phyloP scores from a whole-genome alignment of 78 protist genomes.

The Anaeramoeba flamelloides region DNA sequence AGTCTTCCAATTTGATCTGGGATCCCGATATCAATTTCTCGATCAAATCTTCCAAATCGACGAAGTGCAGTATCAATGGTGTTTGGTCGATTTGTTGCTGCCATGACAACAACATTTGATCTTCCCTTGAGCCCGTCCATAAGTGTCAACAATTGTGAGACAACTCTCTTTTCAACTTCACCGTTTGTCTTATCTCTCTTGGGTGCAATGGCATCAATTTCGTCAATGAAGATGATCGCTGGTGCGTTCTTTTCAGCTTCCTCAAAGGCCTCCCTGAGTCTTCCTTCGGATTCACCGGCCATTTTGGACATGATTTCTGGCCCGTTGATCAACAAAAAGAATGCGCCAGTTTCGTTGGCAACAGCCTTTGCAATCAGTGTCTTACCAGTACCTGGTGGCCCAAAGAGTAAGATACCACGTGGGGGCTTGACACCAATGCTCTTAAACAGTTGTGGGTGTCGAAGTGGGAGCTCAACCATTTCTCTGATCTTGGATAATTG shows the following conservation, averaged over 20 bases:
- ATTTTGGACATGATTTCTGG: conserved; percentile 97
- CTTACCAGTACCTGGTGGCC: background rate
- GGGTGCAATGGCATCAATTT: conserved; percentile 19
- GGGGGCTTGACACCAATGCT: background rate
- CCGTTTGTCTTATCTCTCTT: background rate
- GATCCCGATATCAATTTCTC: background rate
- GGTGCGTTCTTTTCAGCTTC: conserved; percentile 20
- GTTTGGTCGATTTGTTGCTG: conserved; percentile 8
- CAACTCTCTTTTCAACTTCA: conserved; percentile 13
- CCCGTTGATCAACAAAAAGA: conserved; percentile 98
- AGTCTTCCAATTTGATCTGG: conserved; percentile 13
- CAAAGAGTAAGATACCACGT: background rate
- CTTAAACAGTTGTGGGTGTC: background rate
- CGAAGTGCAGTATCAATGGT: conserved; percentile 10
- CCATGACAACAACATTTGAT: conserved; percentile 13
- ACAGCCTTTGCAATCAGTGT: background rate
- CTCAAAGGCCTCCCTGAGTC: conserved; percentile 15
- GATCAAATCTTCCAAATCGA: conserved; percentile 6
- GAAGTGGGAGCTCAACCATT: background rate
- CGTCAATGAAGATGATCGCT: conserved; percentile 27
- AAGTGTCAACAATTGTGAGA: conserved; percentile 6
- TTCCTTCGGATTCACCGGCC: conserved; percentile 42
- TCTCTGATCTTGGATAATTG: background rate
- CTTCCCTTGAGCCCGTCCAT: conserved; percentile 8
- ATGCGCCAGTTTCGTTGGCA: conserved; percentile 39